Conservation (phyloP, 2,329 filamentous ascomycete genomes). For the Verticillium zaregamsianum region DNA sequence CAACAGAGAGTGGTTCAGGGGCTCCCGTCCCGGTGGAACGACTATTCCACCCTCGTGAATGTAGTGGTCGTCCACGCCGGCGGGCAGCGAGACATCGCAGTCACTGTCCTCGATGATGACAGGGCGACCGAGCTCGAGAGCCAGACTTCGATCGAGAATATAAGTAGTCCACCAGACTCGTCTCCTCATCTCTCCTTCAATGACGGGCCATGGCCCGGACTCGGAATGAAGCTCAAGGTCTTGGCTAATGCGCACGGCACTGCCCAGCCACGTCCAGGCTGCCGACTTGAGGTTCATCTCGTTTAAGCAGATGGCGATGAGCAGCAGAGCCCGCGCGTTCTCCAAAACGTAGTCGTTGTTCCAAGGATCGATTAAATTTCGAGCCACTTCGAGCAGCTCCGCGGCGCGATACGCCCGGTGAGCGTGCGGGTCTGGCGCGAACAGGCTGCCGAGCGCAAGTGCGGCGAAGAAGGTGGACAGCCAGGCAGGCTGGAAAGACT, state of each 20-base stretch:
- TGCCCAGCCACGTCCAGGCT: slow-evolving; percentile 82
- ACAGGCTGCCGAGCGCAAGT: slow-evolving; percentile 77
- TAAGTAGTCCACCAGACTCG: slow-evolving; percentile 95
- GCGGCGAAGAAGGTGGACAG: slow-evolving; percentile 77
- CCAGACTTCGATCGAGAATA: slow-evolving; percentile 76
- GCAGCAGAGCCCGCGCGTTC: slow-evolving; percentile 65
- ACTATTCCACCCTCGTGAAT: slow-evolving; percentile 56
- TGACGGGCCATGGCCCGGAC: slow-evolving; percentile 63
- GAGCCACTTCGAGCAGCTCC: slow-evolving; percentile 68
- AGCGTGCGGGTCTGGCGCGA: slow-evolving; percentile 53
- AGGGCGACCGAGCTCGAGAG: slow-evolving; percentile 76
- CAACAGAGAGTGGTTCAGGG: slow-evolving; percentile 67
- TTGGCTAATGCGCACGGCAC: slow-evolving; percentile 74
- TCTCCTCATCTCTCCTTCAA: slow-evolving; percentile 82
- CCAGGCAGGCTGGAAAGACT: slow-evolving; percentile 64
- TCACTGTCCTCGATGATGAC: slow-evolving; percentile 82
- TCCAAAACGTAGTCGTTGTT: slow-evolving; percentile 73
- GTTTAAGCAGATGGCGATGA: slow-evolving; percentile 74
- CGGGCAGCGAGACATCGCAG: slow-evolving; percentile 78
- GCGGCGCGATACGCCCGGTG: slow-evolving; percentile 50
- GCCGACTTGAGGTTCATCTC: slow-evolving; percentile 85
- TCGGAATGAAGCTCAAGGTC: slow-evolving; percentile 79
- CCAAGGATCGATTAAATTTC: slow-evolving; percentile 73
- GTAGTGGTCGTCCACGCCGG: slow-evolving; percentile 75
- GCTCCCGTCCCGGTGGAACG: slow-evolving; percentile 45